Evolutionary conservation across 345 rosid genomes (phyloP).

Genomic region (Gossypium turneri): DNA sequence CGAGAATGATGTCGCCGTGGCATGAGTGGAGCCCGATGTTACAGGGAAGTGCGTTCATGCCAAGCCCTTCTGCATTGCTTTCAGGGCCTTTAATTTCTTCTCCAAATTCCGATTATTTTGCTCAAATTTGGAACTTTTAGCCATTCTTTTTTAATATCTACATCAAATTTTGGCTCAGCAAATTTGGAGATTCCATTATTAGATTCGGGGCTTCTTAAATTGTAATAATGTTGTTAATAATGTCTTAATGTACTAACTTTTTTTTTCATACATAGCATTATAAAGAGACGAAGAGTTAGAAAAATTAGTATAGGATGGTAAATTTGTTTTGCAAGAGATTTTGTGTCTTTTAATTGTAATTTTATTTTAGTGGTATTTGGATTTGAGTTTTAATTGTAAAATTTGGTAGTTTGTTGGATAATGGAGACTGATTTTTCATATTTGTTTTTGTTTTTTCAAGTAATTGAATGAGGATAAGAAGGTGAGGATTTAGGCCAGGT

Average conservation of each 20-base stretch:
- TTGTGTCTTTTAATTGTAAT: not conserved
- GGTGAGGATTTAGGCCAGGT: not conserved
- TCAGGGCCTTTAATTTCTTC: conserved; percentile 35
- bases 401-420: not conserved
- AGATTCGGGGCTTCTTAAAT: not conserved
- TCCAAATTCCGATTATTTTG: conserved; percentile 53
- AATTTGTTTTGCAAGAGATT: not conserved
- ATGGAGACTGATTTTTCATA: not conserved
- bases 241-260: conserved; percentile 26
- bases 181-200: not conserved
- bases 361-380: not conserved
- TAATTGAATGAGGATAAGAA: not conserved
- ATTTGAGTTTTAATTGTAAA: not conserved
- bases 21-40: conserved; percentile 48
- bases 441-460: not conserved
- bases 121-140: conserved; percentile 46
- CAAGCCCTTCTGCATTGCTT: conserved; percentile 46
- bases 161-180: not conserved
- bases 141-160: not conserved
- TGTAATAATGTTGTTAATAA: not conserved
- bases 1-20: conserved; percentile 16
- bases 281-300: not conserved
- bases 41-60: conserved; percentile 18
- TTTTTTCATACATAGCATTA: not conserved
- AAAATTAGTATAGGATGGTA: not conserved